Conservation (phyloP, 805 yeast species). For the Pichia cephalocereana region DNA sequence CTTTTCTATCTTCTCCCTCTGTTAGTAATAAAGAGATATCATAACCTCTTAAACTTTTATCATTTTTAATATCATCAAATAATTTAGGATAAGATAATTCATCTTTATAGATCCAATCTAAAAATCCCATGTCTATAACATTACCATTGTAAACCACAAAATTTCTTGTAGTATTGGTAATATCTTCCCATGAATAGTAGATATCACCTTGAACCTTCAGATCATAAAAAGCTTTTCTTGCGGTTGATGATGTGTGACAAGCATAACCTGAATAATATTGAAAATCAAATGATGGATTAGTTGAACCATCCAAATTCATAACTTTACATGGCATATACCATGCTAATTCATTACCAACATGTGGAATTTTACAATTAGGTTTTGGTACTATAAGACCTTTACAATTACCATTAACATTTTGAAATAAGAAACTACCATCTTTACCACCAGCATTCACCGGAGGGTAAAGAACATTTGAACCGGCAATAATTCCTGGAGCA, state of each 20-base stretch:
- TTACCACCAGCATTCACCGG: constrained; percentile 82
- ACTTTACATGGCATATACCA: constrained; percentile 96
- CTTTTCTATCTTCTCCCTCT: constrained; percentile 54
- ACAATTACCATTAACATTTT: constrained; percentile 89
- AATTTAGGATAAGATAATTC: constrained; percentile 66
- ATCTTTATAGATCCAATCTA: constrained; percentile 64
- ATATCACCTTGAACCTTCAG: constrained; percentile 62
- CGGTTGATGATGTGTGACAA: constrained; percentile 69
- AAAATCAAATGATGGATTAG: constrained; percentile 52
- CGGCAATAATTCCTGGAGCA: constrained; percentile 67
- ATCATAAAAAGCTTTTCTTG: constrained; percentile 59
- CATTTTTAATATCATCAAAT: constrained; percentile 55
- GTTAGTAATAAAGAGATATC: constrained; percentile 73
- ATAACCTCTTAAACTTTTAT: constrained; percentile 53
- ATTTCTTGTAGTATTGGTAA: constrained; percentile 58
- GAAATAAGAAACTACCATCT: constrained; percentile 80
- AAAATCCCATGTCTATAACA: constrained; percentile 71
- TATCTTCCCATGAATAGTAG: constrained; percentile 85
- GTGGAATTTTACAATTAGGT: constrained; percentile 63
- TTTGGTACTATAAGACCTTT: constrained; percentile 66
- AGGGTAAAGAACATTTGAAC: constrained; percentile 69
- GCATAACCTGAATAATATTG: constrained; percentile 78
- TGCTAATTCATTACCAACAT: constrained; percentile 51
- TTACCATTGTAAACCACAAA: constrained; percentile 84
- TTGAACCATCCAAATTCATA: constrained; percentile 60